These are phyloP conservation scores for Sporothrix variecibatus DNA, from an alignment of 2,329 filamentous ascomycete genomes.

Conservation along the genomic window DNA sequence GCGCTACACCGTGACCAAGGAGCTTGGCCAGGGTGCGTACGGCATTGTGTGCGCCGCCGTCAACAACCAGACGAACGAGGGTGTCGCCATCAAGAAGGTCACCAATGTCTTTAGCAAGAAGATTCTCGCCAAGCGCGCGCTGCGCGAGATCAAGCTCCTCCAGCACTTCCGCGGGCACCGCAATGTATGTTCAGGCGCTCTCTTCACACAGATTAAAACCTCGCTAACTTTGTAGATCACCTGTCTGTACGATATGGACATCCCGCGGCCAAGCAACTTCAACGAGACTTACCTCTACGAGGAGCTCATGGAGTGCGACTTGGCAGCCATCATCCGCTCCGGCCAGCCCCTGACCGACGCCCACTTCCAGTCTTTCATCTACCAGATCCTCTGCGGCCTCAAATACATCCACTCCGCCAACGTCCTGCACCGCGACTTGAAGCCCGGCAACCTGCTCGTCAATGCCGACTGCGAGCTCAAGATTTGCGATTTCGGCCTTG, in stretches of 20 bases:
- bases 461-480: conserved; percentile 99
- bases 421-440: conserved; percentile 93
- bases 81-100: conserved; percentile 98
- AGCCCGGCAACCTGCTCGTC: conserved; percentile 94
- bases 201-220: neutral
- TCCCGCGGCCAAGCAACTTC: conserved; percentile 94
- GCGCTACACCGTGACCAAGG: conserved; percentile 97
- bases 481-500: conserved; percentile 97
- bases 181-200: conserved; percentile 61
- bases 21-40: conserved; percentile 96
- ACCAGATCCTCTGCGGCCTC: conserved; percentile 97
- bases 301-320: conserved; percentile 98
- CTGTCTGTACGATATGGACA: conserved; percentile 99
- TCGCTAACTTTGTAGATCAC: conserved; percentile 68
- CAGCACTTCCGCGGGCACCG: conserved; percentile 94
- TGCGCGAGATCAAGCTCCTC: conserved; percentile 97
- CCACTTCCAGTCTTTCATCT: conserved; percentile 99
- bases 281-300: conserved; percentile 99
- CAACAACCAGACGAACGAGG: conserved; percentile 86
- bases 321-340: conserved; percentile 96
- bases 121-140: conserved; percentile 94
- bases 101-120: conserved; percentile 99
- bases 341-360: conserved; percentile 96
- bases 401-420: conserved; percentile 99
- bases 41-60: conserved; percentile 97